Evolutionary conservation across 2,329 filamentous ascomycete genomes (phyloP).

Genomic region (Penicillium sumatraense): DNA sequence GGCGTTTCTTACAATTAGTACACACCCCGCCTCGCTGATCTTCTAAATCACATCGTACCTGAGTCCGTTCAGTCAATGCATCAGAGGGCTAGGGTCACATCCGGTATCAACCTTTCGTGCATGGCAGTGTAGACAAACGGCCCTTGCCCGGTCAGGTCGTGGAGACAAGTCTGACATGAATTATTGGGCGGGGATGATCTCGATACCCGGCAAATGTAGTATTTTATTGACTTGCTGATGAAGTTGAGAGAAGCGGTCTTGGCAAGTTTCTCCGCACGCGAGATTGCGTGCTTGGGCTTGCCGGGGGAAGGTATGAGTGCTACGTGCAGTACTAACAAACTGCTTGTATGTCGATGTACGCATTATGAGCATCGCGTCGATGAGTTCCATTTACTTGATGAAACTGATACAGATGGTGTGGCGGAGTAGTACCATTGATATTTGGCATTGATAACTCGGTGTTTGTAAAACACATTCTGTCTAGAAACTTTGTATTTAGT

Average conservation of each 20-base stretch:
- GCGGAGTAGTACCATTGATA: no score
- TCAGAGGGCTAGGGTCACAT: not conserved
- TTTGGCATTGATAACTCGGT: no score
- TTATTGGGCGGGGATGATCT: no score
- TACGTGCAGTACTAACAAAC: no score
- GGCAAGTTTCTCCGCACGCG: not conserved
- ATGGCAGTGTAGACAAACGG: slow-evolving; percentile 7
- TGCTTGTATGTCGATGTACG: no score
- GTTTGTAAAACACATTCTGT: no score
- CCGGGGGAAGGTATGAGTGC: no score
- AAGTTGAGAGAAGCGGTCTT: not conserved
- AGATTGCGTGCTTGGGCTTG: not conserved
- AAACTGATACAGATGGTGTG: no score
- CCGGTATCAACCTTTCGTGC: not conserved
- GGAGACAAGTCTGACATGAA: not conserved
- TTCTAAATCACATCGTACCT: slow-evolving; percentile 8
- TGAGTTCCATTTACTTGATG: no score
- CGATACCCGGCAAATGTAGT: no score
- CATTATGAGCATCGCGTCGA: no score
- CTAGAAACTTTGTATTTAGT: no score
- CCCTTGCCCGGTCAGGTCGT: not conserved
- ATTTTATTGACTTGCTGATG: not conserved
- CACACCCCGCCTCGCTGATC: slow-evolving; percentile 1
- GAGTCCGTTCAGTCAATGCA: not conserved
- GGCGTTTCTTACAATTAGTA: slow-evolving; percentile 5